Evolutionary conservation across 78 protist species (phyloP).

Genomic region (Pigoraptor vietnamica): DNA sequence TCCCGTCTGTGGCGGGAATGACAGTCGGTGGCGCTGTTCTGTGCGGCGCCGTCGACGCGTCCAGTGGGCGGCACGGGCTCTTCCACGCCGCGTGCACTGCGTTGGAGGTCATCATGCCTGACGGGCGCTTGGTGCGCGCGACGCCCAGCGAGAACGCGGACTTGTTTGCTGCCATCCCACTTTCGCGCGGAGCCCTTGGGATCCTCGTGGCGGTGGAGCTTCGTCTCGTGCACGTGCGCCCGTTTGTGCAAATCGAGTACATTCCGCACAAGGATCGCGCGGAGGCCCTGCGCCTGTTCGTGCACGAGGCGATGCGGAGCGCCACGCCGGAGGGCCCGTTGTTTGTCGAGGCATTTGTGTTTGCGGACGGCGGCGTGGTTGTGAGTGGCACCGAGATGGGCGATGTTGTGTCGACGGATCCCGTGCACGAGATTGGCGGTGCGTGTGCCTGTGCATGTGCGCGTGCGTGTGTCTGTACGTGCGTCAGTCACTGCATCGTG

Average conservation of each 20-base stretch:
- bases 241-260: slow-evolving; percentile 24
- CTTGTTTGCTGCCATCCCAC: slow-evolving; percentile 29
- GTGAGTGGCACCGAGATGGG: background rate
- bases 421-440: background rate
- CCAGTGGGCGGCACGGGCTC: slow-evolving; percentile 27
- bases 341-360: background rate
- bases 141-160: slow-evolving; percentile 19
- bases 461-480: background rate
- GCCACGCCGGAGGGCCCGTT: background rate
- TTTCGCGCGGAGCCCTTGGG: slow-evolving; percentile 38
- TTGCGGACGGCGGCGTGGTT: background rate
- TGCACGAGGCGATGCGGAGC: background rate
- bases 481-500: too few species aligned
- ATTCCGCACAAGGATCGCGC: background rate
- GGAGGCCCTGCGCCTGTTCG: background rate
- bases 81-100: slow-evolving; percentile 1
- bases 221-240: slow-evolving; percentile 8
- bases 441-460: background rate
- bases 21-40: slow-evolving; percentile 38
- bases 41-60: slow-evolving; percentile 29
- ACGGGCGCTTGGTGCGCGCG: background rate
- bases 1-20: slow-evolving; percentile 27
- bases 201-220: slow-evolving; percentile 31
- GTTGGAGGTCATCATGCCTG: slow-evolving; percentile 25
- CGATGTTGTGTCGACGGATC: background rate